Base-by-base conservation (phyloP, 1,284 basidiomycete species). In the Ceratobasidium sp. region DNA sequence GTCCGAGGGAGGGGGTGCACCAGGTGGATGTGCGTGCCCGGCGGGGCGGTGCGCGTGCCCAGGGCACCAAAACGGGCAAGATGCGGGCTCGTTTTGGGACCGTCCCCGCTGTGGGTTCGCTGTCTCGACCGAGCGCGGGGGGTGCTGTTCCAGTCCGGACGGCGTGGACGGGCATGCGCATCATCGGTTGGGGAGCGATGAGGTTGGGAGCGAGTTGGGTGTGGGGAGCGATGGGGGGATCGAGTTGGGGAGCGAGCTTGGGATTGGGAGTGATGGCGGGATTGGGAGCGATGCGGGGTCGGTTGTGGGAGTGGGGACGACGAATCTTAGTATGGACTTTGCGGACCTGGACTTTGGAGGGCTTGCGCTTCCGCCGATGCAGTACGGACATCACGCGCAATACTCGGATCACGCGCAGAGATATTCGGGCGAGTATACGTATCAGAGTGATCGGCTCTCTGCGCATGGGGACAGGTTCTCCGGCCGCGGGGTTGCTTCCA, bases 91-190 rank as follows among this genome's bases (percentile, higher is more conserved):
- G 38, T 71, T 46, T 21, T 72, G 70, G 70, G 70, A 72, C 41
- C 58, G 57, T 14, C 70, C 70, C 21, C 43, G 70, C 7, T 62
- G 57, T 28, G 50, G 70, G 14, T 72, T 72, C 32, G 57, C 70
- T 5, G 58, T 62, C 9, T 72, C 70, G 28, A 61, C 57, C 47
- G 70, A 72, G 58, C 70, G 70, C n/a, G 70, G 58, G 30, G 61
- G 61, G 32, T 55, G 52, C 52, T 55, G 52, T 28, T 21, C 14
- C 52, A 55, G n/a, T 7, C 16, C 32, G 16, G 54, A 58, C 54
- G 59, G 59, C 7, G 57, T 54, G 52, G 52, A 43, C 23, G 54
- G 66, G 28, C 52, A 70, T 9, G 74, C 59, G 26, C 35, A 38
- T 38, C 35, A 38, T 11, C 59, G 59, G 23, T 18, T 70, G 35